These are phyloP conservation scores for Monilinia aucupariae DNA, from an alignment of 2,329 filamentous ascomycete genomes.

Conservation along the genomic window DNA sequence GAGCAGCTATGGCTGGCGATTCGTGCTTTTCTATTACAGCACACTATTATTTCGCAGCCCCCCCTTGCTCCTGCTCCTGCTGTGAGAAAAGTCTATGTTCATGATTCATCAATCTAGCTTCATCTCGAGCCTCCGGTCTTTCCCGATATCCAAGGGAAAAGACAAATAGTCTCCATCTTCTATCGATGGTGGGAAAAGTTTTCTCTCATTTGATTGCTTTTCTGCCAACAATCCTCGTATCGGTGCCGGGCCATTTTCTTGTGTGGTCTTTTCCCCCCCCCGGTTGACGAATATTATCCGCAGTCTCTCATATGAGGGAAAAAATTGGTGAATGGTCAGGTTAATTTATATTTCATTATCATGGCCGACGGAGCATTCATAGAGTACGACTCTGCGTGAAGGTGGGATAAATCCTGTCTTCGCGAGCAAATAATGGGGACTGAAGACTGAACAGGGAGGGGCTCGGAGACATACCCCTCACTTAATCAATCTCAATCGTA, in stretches of 20 bases:
- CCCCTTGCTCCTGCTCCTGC: slow-evolving; percentile 4
- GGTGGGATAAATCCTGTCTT: slow-evolving; percentile 14
- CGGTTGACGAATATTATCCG: not conserved
- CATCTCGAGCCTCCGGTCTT: slow-evolving; percentile 7
- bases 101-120: slow-evolving; percentile 13
- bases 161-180: not conserved
- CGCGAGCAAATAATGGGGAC: too few species aligned
- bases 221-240: not conserved
- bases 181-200: not conserved
- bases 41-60: not conserved
- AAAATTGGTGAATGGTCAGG: too few species aligned
- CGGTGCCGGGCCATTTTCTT: not conserved
- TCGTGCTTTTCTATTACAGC: too few species aligned
- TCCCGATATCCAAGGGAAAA: not conserved
- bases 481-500: slow-evolving; percentile 9
- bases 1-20: not conserved
- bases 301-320: too few species aligned
- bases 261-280: not conserved
- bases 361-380: too few species aligned
- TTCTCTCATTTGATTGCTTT: slow-evolving; percentile 7
- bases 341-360: too few species aligned
- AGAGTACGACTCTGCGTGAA: slow-evolving; percentile 10
- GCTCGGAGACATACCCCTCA: slow-evolving; percentile 13
- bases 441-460: not conserved
- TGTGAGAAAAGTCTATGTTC: not conserved